A percentile compares a stretch with the other conserved stretches of the same genome.
Conservation (phyloP, 2,329 filamentous ascomycete species). For the Clonostachys sp. region DNA sequence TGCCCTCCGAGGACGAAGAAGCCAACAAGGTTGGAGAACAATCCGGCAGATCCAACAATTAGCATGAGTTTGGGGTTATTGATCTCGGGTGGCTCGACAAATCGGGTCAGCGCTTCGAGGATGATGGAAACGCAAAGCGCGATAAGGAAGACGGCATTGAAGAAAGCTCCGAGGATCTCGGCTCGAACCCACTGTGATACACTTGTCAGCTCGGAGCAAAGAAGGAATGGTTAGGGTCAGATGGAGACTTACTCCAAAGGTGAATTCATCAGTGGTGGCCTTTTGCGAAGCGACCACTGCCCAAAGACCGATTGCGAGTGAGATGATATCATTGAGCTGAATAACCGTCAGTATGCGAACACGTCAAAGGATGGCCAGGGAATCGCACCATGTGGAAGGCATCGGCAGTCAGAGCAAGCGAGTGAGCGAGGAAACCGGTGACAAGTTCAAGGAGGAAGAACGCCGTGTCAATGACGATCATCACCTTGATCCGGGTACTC, state of each 20-base stretch:
- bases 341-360: not conserved
- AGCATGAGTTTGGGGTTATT: conserved; percentile 81
- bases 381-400: conserved; percentile 89
- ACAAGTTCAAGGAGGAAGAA: conserved; percentile 92
- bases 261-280: conserved; percentile 85
- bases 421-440: conserved; percentile 81
- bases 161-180: conserved; percentile 91
- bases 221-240: not conserved
- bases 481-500: conserved; percentile 83
- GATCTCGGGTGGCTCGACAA: conserved; percentile 87
- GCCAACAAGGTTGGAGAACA: conserved; percentile 84
- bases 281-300: conserved; percentile 86
- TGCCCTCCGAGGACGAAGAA: conserved; percentile 92
- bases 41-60: conserved; percentile 80
- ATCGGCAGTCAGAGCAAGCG: conserved; percentile 89
- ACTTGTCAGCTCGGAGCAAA: not conserved
- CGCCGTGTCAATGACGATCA: conserved; percentile 81
- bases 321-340: conserved; percentile 94
- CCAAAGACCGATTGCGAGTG: conserved; percentile 88
- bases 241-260: conserved; percentile 71
- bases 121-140: conserved; percentile 95
- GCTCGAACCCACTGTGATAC: conserved; percentile 79
- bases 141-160: conserved; percentile 97
- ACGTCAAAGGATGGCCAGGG: conserved; percentile 1
- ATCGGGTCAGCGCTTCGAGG: conserved; percentile 86